Evolutionary conservation across 176 grass and related monocot species (phyloP).

Genomic region (Luzula sylvatica): DNA sequence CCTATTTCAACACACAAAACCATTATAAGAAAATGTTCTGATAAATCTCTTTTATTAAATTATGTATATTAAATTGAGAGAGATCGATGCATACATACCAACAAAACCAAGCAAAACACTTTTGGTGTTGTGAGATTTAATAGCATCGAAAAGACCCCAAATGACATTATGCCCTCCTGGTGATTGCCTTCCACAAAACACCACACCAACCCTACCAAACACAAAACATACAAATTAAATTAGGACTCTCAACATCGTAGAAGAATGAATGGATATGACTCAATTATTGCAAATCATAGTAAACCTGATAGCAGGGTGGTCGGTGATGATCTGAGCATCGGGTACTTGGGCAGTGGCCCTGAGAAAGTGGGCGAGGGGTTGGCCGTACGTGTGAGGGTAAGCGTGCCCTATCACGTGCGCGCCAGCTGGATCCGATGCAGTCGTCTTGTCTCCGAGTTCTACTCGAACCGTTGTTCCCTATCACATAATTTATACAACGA

Average conservation of each 20-base stretch:
- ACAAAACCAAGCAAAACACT: conserved; percentile 91
- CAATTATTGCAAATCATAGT: background rate
- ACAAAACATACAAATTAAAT: too few species aligned
- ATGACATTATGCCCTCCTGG: conserved; percentile 96
- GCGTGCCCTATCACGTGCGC: conserved; percentile 83
- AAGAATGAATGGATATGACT: too few species aligned
- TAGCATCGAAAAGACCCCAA: conserved; percentile 82
- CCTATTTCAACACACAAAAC: conserved; percentile 41
- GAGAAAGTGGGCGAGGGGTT: conserved; percentile 76
- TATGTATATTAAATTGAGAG: background rate
- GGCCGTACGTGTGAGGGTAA: conserved; percentile 81
- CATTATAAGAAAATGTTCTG: background rate
- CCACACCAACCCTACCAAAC: conserved; percentile 74
- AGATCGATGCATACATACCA: conserved; percentile 26
- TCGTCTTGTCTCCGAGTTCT: conserved; percentile 73
- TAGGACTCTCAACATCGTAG: too few species aligned
- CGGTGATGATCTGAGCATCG: conserved; percentile 73
- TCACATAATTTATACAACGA: background rate
- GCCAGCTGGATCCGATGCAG: conserved; percentile 65
- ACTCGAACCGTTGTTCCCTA: conserved; percentile 95
- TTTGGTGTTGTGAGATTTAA: conserved; percentile 79
- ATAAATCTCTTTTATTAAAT: background rate
- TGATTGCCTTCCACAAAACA: conserved; percentile 95
- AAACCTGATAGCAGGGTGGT: conserved; percentile 64
- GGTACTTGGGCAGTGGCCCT: conserved; percentile 63